These are phyloP conservation scores for Malus sylvestris DNA, from an alignment of 306 rosid genomes.

Conservation along the genomic window DNA sequence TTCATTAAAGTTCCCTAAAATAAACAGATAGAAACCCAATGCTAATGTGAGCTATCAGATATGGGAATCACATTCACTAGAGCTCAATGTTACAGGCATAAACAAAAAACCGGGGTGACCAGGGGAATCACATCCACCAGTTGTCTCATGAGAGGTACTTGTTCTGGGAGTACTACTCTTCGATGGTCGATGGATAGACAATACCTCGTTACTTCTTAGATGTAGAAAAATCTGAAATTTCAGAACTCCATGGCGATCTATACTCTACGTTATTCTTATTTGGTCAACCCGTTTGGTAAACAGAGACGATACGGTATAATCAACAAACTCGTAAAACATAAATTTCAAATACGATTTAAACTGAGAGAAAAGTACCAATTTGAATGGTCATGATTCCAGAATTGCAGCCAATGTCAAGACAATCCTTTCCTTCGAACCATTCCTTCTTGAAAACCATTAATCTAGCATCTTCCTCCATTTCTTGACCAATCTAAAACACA, in stretches of 20 bases:
- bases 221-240: background rate
- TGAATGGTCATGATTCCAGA: constrained; percentile 65
- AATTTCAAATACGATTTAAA: background rate
- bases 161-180: background rate
- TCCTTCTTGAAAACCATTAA: constrained; percentile 63
- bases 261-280: background rate
- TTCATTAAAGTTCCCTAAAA: background rate
- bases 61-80: background rate
- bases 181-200: background rate
- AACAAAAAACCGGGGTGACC: background rate
- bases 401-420: constrained; percentile 92
- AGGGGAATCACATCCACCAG: too few relatives aligned
- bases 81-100: background rate
- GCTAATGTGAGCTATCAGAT: background rate
- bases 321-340: background rate
- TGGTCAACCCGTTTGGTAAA: background rate
- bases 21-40: background rate
- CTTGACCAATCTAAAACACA: constrained; percentile 56
- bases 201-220: background rate
- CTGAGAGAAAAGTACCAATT: constrained; percentile 40
- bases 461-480: constrained; percentile 68
- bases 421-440: constrained; percentile 83
- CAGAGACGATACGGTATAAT: background rate
- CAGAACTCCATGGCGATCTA: background rate
- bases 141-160: background rate